Percentiles rank a stretch among this genome's conserved stretches.
These are phyloP conservation scores for Neurospora tetrasperma DNA, from an alignment of 495 filamentous ascomycete species.

Conservation along the genomic window DNA sequence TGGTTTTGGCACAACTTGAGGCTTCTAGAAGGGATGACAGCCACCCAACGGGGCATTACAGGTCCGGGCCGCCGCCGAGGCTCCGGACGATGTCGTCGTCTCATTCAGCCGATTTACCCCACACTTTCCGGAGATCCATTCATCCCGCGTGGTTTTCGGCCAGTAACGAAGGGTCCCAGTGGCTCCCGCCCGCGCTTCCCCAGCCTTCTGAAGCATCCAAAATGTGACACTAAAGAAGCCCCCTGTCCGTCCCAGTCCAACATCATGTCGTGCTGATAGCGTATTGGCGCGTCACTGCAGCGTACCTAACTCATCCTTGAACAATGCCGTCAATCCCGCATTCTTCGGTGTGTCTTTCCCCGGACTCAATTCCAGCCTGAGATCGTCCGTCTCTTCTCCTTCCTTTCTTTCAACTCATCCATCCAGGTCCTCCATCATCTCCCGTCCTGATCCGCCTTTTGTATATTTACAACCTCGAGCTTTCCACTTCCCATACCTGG, in stretches of 20 bases:
- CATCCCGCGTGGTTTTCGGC: not conserved
- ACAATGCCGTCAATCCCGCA: not conserved
- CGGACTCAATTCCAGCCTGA: not conserved
- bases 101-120: conserved; percentile 2
- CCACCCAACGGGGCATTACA: not conserved
- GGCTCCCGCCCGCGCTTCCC: not conserved
- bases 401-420: not conserved
- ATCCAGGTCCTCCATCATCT: not conserved
- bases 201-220: not conserved
- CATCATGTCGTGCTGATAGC: not conserved
- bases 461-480: not conserved
- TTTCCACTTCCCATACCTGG: not conserved
- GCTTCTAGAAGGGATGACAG: not conserved
- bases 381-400: not conserved
- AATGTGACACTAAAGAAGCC: not conserved
- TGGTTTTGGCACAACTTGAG: not conserved
- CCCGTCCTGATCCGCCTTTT: not conserved
- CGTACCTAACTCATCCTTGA: not conserved
- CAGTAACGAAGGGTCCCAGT: not conserved
- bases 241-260: not conserved
- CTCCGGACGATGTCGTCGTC: not conserved
- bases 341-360: not conserved
- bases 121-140: conserved; percentile 5
- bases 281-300: not conserved
- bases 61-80: not conserved